Evolutionary conservation across 108 stramenopile genomes (phyloP).

Genomic region (Schizochytrium sp.): DNA sequence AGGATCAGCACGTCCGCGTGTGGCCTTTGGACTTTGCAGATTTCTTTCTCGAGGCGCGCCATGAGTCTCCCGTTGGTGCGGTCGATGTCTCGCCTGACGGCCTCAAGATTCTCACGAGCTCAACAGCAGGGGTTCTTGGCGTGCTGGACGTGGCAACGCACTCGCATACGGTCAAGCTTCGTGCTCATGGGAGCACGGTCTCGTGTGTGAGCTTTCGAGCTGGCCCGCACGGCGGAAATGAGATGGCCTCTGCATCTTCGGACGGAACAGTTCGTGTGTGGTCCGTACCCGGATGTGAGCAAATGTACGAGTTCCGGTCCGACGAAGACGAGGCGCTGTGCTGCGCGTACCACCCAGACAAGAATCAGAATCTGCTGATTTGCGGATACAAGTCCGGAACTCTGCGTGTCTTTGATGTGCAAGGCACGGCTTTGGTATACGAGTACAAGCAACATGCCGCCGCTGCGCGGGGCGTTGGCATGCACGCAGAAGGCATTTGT

Average conservation of each 20-base stretch:
- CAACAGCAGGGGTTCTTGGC: conserved; percentile 30
- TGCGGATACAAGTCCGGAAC: conserved; percentile 45
- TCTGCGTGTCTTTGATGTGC: conserved; percentile 48
- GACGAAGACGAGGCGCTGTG: neutral
- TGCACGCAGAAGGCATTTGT: neutral
- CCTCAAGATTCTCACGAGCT: conserved; percentile 15
- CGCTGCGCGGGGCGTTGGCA: neutral
- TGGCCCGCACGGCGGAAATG: neutral
- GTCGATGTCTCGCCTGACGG: conserved; percentile 21
- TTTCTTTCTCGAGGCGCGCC: conserved; percentile 49
- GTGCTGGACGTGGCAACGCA: conserved; percentile 46
- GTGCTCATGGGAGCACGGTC: conserved; percentile 31
- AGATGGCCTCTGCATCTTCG: conserved; percentile 14
- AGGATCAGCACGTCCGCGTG: conserved; percentile 43
- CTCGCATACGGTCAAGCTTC: conserved; percentile 38
- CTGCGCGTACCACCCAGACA: neutral
- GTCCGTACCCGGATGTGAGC: conserved; percentile 29
- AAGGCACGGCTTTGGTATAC: neutral
- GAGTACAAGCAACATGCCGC: conserved; percentile 28
- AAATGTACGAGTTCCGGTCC: conserved; percentile 45
- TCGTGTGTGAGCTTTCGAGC: neutral
- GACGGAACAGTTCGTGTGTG: conserved; percentile 45
- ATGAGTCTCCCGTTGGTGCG: conserved; percentile 22
- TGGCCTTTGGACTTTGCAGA: conserved; percentile 59
- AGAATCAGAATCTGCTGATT: conserved; percentile 19